Conservation (phyloP, 768 basidiomycete genomes). For the Phlebiopsis flavidoalba region DNA sequence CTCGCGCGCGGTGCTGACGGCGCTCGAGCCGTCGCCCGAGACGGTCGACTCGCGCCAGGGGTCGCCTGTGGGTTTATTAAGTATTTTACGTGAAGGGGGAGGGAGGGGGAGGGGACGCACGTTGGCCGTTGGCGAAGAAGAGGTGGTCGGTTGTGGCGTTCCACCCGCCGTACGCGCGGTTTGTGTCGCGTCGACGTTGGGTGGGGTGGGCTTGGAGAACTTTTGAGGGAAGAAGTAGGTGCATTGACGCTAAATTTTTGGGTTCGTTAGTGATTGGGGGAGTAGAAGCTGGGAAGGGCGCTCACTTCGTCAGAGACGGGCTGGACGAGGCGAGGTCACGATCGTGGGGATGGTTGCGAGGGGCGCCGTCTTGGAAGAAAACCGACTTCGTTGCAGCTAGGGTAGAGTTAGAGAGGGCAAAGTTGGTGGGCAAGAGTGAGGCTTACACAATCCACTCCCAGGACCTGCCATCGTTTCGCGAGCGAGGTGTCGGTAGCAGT, state of each 20-base stretch:
- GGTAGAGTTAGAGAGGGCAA: neutral
- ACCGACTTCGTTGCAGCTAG: constrained; percentile 68
- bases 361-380: constrained; percentile 38
- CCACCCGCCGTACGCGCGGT: constrained; percentile 57
- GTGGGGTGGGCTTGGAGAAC: constrained; percentile 37
- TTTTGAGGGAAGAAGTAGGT: constrained; percentile 59
- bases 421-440: constrained; percentile 21
- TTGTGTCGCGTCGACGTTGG: constrained; percentile 38
- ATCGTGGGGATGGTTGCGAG: constrained; percentile 35
- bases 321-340: constrained; percentile 50
- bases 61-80: constrained; percentile 40
- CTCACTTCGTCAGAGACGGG: constrained; percentile 51
- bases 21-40: constrained; percentile 46
- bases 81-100: neutral
- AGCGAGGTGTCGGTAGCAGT: constrained; percentile 52
- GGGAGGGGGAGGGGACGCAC: constrained; percentile 32
- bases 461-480: constrained; percentile 51
- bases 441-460: constrained; percentile 67
- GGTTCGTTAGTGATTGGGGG: neutral
- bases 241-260: constrained; percentile 65
- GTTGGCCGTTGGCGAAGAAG: constrained; percentile 66
- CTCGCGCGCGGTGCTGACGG: constrained; percentile 39
- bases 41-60: constrained; percentile 70
- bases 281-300: neutral
- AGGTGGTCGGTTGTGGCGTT: constrained; percentile 48